A percentile compares a stretch with the other conserved stretches of the same genome.
Conservation (phyloP, 768 basidiomycete species). For the Agaricus sinodeliciosus region DNA sequence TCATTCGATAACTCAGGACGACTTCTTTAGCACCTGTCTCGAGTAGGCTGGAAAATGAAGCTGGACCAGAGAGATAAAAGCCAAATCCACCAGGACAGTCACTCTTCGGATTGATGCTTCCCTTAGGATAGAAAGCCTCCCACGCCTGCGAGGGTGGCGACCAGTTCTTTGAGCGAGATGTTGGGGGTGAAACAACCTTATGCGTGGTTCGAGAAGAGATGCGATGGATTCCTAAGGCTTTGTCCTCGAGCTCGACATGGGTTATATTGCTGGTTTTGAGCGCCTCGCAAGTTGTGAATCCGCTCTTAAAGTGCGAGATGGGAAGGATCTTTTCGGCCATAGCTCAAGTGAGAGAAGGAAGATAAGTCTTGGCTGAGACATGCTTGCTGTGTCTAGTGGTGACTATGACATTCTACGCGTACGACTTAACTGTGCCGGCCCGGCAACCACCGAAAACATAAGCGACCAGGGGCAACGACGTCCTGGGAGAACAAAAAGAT, state of each 20-base stretch:
- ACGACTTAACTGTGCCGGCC: too few relatives aligned
- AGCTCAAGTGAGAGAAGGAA: neutral
- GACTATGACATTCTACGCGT: too few relatives aligned
- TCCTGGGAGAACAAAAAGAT: neutral
- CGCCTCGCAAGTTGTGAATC: conserved; percentile 35
- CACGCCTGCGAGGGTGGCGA: conserved; percentile 34
- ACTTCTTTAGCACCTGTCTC: conserved; percentile 42
- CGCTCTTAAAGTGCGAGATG: conserved; percentile 22
- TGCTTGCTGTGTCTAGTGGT: too few relatives aligned
- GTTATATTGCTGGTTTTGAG: conserved; percentile 17
- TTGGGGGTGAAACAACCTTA: conserved; percentile 20
- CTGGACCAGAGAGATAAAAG: conserved; percentile 59
- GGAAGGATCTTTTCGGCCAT: conserved; percentile 19
- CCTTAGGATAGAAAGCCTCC: conserved; percentile 56
- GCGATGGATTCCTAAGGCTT: conserved; percentile 43
- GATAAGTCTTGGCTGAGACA: too few relatives aligned
- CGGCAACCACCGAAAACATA: too few relatives aligned
- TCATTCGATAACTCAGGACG: conserved; percentile 58
- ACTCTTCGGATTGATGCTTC: conserved; percentile 53
- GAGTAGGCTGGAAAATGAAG: conserved; percentile 30
- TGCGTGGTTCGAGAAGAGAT: conserved; percentile 31
- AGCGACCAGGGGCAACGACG: neutral
- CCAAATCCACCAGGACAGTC: conserved; percentile 57
- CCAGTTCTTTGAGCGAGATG: conserved; percentile 4
- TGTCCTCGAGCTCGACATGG: conserved; percentile 32